phyloP scores from a whole-genome alignment of 1,139 yeast species.

The Torulaspora pretoriensis region DNA sequence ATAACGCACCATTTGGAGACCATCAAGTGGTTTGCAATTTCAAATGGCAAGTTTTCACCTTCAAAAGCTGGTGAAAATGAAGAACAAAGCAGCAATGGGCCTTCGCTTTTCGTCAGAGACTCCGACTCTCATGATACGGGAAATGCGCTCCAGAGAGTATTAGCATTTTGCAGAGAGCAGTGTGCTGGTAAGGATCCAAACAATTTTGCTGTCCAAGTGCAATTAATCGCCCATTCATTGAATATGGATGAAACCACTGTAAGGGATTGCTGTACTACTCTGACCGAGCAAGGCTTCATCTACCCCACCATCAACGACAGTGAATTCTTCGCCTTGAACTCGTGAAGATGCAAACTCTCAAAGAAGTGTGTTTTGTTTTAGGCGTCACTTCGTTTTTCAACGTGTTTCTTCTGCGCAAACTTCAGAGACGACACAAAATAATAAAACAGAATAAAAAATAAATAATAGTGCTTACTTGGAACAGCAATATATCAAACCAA shows the following conservation, averaged over 20 bases:
- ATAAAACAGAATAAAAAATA: background rate
- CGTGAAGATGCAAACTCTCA: background rate
- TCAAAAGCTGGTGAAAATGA: constrained; percentile 5
- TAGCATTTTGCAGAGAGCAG: constrained; percentile 48
- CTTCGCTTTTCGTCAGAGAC: constrained; percentile 47
- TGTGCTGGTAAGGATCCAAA: constrained; percentile 46
- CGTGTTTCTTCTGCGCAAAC: background rate
- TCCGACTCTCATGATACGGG: constrained; percentile 37
- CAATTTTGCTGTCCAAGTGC: constrained; percentile 71
- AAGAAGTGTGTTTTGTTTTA: background rate
- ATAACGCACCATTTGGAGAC: constrained; percentile 74
- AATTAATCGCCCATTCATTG: constrained; percentile 54
- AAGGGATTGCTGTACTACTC: constrained; percentile 45
- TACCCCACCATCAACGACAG: constrained; percentile 66
- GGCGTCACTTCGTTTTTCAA: background rate
- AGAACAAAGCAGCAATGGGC: constrained; percentile 27
- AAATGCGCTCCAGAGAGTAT: constrained; percentile 41
- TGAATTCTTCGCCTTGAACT: constrained; percentile 47
- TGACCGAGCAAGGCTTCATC: constrained; percentile 61
- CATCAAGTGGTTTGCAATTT: constrained; percentile 55
- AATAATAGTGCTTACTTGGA: background rate
- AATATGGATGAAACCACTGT: constrained; percentile 49
- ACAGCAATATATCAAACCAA: no score
- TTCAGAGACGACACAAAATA: background rate
- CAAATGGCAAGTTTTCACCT: constrained; percentile 28